A percentile compares a stretch with the other conserved stretches of the same genome.
These are phyloP conservation scores for Spergularia bocconei DNA, from an alignment of 148 eudicot species.

Conservation along the genomic window DNA sequence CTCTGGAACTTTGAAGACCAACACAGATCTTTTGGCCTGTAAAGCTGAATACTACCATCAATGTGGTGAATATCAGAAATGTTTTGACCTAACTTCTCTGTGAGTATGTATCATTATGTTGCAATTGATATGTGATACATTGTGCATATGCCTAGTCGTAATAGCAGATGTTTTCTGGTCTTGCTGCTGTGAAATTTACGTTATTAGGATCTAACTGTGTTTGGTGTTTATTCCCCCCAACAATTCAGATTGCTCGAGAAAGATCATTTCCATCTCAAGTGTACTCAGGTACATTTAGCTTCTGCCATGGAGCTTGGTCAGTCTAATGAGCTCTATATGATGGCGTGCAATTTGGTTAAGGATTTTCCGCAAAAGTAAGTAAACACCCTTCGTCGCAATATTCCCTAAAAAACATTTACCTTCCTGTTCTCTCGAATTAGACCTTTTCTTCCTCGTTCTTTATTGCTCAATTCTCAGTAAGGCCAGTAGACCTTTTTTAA, in stretches of 20 bases:
- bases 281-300: constrained; percentile 85
- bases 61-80: constrained; percentile 97
- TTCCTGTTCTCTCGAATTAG: background rate
- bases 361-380: constrained; percentile 98
- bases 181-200: background rate
- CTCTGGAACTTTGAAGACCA: constrained; percentile 62
- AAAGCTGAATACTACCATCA: constrained; percentile 98
- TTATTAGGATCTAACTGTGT: constrained; percentile 2
- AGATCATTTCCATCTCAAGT: constrained; percentile 94
- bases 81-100: constrained; percentile 88
- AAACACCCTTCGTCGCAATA: constrained; percentile 1
- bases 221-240: background rate
- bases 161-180: background rate
- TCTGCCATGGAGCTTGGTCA: constrained; percentile 98
- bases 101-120: constrained; percentile 37
- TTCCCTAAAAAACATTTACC: background rate
- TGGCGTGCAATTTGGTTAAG: constrained; percentile 95
- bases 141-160: background rate
- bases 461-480: background rate
- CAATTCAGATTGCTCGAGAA: constrained; percentile 85
- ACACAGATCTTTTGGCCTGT: constrained; percentile 93
- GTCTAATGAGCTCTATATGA: constrained; percentile 93
- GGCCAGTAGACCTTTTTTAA: no score
- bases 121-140: background rate
- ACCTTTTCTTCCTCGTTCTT: background rate